Base-by-base conservation (phyloP, 208 protist species). In the Crithidia acanthocephali region DNA sequence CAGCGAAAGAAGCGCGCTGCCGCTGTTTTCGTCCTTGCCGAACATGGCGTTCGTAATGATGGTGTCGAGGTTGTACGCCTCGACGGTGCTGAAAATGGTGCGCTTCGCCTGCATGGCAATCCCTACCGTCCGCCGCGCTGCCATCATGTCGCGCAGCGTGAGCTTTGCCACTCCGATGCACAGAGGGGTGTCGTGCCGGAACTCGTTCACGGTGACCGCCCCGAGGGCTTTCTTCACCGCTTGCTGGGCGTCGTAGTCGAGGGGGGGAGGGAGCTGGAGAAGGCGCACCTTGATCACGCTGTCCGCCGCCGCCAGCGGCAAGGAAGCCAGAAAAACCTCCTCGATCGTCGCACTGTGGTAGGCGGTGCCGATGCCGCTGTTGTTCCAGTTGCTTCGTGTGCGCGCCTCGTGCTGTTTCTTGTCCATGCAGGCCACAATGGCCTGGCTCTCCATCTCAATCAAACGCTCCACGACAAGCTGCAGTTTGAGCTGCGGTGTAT, bases 131-230 rank as follows among this genome's bases (percentile, higher is more conserved):
- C 87, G 68, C 25, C 84, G 75, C 7, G 78, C 83, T 13, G 77
- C 56, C 50, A 93, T 81, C 27, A 96, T 62, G 50, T 94, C 84
- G 33, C 81, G 74, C 33, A 96, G 71, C 18, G 74, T 86, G 52
- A 96, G 83, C 59, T 94, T 96, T 28, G 86, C 81, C 1, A 96
- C 85, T 15, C 91, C 91, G 62, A 96, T 87, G 66, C 91, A 96
- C 23, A 96, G 65, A 10, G 86, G 83, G 3, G 51, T 82, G 56
- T 84, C 80, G 42, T 72, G 53, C 11, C 72, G 75, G 60, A 68
- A 80, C 20, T 67, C 70, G 35, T 66, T 62, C 11, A 57, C 35
- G 16, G 62, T 65, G 22, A 37, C 69, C 20, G 22, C 7, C 20
- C 59, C 51, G 10, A 79, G 32, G 6, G 48, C 53, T 22, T 32